A percentile compares a stretch with the other conserved stretches of the same genome.
These are phyloP conservation scores for Phytophthora pisi DNA, from an alignment of 352 stramenopile species.

Conservation along the genomic window DNA sequence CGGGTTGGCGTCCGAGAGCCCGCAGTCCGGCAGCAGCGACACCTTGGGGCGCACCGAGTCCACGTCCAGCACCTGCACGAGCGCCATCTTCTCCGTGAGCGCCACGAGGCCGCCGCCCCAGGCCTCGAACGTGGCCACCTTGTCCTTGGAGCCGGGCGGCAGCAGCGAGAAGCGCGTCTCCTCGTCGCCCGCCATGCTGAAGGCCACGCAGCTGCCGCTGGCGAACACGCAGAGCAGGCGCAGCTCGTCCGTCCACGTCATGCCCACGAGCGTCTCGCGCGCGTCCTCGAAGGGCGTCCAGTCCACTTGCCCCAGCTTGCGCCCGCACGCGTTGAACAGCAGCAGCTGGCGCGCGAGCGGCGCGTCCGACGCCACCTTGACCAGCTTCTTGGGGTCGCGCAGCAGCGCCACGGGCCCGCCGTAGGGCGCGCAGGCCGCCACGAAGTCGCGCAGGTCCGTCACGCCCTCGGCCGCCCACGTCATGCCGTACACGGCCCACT, in stretches of 20 bases:
- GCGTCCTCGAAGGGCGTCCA: constrained; percentile 79
- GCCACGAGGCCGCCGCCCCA: constrained; percentile 80
- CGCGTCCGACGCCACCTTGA: constrained; percentile 62
- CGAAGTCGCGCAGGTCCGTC: constrained; percentile 69
- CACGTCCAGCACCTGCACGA: constrained; percentile 81
- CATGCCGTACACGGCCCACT: constrained; percentile 78
- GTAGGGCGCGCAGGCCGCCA: constrained; percentile 65
- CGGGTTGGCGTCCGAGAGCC: constrained; percentile 71
- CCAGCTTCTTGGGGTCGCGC: constrained; percentile 76
- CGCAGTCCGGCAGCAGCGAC: constrained; percentile 71
- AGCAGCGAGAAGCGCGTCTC: constrained; percentile 79
- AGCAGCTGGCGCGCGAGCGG: constrained; percentile 63
- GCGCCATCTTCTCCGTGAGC: constrained; percentile 82
- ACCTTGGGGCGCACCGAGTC: constrained; percentile 84
- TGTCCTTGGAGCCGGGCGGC: constrained; percentile 66
- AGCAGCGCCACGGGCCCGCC: constrained; percentile 75
- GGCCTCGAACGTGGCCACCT: constrained; percentile 77
- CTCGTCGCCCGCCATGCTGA: constrained; percentile 71
- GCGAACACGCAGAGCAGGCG: constrained; percentile 82
- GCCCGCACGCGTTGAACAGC: constrained; percentile 80
- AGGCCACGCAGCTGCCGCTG: constrained; percentile 71
- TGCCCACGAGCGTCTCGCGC: constrained; percentile 66
- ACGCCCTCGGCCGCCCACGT: constrained; percentile 59
- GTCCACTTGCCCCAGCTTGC: constrained; percentile 59
- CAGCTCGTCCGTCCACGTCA: constrained; percentile 86